phyloP scores from a whole-genome alignment of 1,284 basidiomycete species.

The Rhodotorula sp. region DNA sequence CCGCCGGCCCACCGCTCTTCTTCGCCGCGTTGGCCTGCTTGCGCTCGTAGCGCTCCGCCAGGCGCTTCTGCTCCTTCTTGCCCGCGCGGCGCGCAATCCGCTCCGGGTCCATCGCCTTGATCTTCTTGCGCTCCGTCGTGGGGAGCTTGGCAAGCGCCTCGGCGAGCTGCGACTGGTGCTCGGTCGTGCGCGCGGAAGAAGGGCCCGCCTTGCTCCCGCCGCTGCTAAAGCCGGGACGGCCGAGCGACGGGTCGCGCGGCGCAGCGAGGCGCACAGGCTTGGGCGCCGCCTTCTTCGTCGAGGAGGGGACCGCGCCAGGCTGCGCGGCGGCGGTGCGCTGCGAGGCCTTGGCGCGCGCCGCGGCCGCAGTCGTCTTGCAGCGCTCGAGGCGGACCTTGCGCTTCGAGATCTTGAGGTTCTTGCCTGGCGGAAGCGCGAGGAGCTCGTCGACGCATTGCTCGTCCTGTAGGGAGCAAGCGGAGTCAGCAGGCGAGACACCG shows the following conservation, averaged over 20 bases:
- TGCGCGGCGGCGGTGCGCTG: slow-evolving; percentile 10
- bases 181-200: not conserved
- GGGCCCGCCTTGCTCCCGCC: not conserved
- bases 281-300: not conserved
- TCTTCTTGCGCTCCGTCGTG: slow-evolving; percentile 81
- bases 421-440: slow-evolving; percentile 66
- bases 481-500: not conserved
- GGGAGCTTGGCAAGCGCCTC: slow-evolving; percentile 70
- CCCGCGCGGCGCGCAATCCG: slow-evolving; percentile 77
- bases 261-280: slow-evolving; percentile 21
- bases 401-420: slow-evolving; percentile 82
- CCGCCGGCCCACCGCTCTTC: slow-evolving; percentile 27
- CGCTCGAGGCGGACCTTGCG: slow-evolving; percentile 81
- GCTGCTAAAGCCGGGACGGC: not conserved
- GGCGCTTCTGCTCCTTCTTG: slow-evolving; percentile 58
- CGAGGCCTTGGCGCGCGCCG: slow-evolving; percentile 34
- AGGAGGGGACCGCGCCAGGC: slow-evolving; percentile 3
- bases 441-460: slow-evolving; percentile 85
- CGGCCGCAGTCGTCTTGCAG: slow-evolving; percentile 63
- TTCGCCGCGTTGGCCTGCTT: slow-evolving; percentile 36
- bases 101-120: slow-evolving; percentile 73
- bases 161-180: slow-evolving; percentile 58
- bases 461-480: slow-evolving; percentile 60
- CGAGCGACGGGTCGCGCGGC: slow-evolving; percentile 29
- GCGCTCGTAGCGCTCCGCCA: slow-evolving; percentile 39